A percentile compares a stretch with the other conserved stretches of the same genome.
phyloP scores from a whole-genome alignment of 116 monocot genomes.

The Thalassia testudinum region DNA sequence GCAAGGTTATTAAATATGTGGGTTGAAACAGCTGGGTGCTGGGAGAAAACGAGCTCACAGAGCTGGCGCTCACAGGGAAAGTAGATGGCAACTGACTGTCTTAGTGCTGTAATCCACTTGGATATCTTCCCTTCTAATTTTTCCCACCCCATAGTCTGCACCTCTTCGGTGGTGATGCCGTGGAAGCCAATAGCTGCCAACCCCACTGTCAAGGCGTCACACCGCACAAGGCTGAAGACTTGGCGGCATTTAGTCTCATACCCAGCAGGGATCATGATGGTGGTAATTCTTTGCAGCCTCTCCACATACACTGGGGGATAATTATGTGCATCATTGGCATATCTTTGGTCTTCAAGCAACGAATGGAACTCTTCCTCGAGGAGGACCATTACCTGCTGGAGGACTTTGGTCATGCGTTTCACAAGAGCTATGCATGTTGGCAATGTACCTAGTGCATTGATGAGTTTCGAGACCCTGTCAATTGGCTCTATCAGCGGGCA shows the following conservation, averaged over 20 bases:
- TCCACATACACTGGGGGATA: constrained; percentile 3
- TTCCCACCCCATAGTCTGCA: constrained; percentile 55
- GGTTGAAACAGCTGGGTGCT: constrained; percentile 6
- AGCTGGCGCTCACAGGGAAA: constrained; percentile 29
- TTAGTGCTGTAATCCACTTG: constrained; percentile 38
- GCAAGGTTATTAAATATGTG: constrained; percentile 37
- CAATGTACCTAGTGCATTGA: constrained; percentile 4
- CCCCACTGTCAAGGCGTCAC: constrained; percentile 16
- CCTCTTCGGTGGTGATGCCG: constrained; percentile 15
- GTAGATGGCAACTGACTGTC: constrained; percentile 11
- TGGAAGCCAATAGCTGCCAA: constrained; percentile 24
- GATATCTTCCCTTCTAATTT: constrained; percentile 29
- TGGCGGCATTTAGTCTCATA: constrained; percentile 38
- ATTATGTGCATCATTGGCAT: no score
- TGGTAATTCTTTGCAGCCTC: constrained; percentile 22
- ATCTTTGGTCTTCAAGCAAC: constrained; percentile 24
- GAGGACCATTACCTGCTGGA: constrained; percentile 53
- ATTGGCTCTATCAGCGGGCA: constrained; percentile 23
- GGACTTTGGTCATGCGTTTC: constrained; percentile 14
- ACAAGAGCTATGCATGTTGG: constrained; percentile 2
- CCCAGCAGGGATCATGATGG: constrained; percentile 31
- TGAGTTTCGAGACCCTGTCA: constrained; percentile 25
- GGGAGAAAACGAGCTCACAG: constrained; percentile 25
- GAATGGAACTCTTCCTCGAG: constrained; percentile 61
- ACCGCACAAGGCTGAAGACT: constrained; percentile 23